phyloP scores from a whole-genome alignment of 2,329 filamentous ascomycete species.

The Trichoderma arundinaceum region DNA sequence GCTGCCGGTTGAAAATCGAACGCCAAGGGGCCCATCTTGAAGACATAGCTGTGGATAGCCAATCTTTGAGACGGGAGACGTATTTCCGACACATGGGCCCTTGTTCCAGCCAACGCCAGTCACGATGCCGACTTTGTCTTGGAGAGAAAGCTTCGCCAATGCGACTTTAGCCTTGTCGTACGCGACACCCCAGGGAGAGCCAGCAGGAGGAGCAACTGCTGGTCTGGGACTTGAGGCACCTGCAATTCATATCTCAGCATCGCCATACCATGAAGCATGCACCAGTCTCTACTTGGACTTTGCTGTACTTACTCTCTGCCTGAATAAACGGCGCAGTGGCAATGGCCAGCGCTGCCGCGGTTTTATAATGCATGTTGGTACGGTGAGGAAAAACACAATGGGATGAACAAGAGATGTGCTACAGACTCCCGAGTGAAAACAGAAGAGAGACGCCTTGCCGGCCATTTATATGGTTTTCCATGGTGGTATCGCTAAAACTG shows the following conservation, averaged over 20 bases:
- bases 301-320: constrained; percentile 18
- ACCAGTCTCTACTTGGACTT: background rate
- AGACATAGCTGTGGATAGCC: constrained; percentile 76
- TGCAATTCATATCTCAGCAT: constrained; percentile 1
- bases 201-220: background rate
- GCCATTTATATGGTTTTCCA: constrained; percentile 4
- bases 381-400: background rate
- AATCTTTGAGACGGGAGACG: constrained; percentile 58
- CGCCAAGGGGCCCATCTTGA: constrained; percentile 79
- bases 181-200: constrained; percentile 20
- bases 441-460: background rate
- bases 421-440: background rate
- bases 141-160: constrained; percentile 17
- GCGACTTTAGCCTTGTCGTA: constrained; percentile 28
- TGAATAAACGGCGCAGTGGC: constrained; percentile 8
- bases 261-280: background rate
- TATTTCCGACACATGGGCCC: constrained; percentile 71
- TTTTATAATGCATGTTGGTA: constrained; percentile 5
- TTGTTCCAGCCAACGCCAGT: constrained; percentile 79
- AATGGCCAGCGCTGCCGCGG: constrained; percentile 20
- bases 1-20: constrained; percentile 72
- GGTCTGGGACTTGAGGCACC: background rate
- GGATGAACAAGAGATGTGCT: background rate
- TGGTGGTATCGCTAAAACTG: background rate
- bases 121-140: constrained; percentile 31